Conservation (phyloP, 208 protist genomes). For the Jaenimonas drosophilae region DNA sequence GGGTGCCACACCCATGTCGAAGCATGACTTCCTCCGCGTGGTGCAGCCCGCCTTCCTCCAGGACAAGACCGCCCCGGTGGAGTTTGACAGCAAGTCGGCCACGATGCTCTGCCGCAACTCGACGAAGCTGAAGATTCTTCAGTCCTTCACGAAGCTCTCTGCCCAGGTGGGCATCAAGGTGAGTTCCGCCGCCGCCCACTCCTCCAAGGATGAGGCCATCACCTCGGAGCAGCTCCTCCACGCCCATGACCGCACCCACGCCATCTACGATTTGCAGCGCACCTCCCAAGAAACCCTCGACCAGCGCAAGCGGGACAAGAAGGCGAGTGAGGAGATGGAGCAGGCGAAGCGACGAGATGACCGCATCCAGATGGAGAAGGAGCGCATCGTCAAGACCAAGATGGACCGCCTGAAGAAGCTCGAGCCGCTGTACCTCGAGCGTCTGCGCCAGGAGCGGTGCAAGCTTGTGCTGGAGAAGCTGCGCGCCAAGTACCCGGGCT, state of each 20-base stretch:
- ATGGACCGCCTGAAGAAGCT: conserved; percentile 28
- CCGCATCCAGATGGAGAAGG: conserved; percentile 33
- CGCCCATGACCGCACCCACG: conserved; percentile 19
- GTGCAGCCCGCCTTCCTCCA: conserved; percentile 57
- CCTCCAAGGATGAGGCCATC: too few species aligned
- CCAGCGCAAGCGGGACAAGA: conserved; percentile 16
- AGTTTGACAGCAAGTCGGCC: conserved; percentile 59
- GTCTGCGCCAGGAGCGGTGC: conserved; percentile 41
- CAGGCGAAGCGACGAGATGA: conserved; percentile 9
- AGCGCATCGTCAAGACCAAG: conserved; percentile 28
- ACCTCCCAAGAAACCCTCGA: conserved; percentile 21
- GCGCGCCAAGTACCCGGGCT: conserved; percentile 62
- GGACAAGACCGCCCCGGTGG: conserved; percentile 39
- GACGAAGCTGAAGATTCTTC: conserved; percentile 44
- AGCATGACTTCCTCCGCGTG: conserved; percentile 41
- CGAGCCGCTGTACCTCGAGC: conserved; percentile 42
- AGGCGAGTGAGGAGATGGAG: conserved; percentile 5
- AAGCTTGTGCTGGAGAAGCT: conserved; percentile 53
- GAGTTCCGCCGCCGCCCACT: conserved; percentile 8
- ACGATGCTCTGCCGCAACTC: conserved; percentile 55
- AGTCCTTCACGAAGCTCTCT: conserved; percentile 35
- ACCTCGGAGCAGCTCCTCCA: conserved; percentile 19
- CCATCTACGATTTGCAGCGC: conserved; percentile 31
- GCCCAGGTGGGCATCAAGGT: conserved; percentile 13
- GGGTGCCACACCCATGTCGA: conserved; percentile 20